Percentiles rank a stretch among this genome's conserved stretches.
Evolutionary conservation across 2,329 filamentous ascomycete genomes (phyloP).

Genomic region (Pyrenophora graminea): DNA sequence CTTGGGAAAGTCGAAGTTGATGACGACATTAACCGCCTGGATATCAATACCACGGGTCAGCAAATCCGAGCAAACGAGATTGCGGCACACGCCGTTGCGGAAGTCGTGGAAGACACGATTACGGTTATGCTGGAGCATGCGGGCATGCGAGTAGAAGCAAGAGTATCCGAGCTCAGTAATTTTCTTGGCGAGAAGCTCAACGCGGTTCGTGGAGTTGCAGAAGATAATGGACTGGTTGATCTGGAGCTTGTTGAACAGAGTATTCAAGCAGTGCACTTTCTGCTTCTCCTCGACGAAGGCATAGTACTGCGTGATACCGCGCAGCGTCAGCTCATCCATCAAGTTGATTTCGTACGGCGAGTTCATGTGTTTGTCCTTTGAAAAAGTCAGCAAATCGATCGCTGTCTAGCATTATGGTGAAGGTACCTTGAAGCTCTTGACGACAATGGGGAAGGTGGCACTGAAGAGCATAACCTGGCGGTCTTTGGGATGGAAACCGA

Average conservation of each 20-base stretch:
- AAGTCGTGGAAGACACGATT: slow-evolving; percentile 99
- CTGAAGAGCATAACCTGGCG: slow-evolving; percentile 99
- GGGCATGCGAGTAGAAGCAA: slow-evolving; percentile 98
- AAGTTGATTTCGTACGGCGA: slow-evolving; percentile 98
- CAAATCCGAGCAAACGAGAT: slow-evolving; percentile 96
- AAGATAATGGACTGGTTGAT: slow-evolving; percentile 99
- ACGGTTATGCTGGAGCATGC: slow-evolving; percentile 94
- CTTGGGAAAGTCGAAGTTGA: slow-evolving; percentile 99
- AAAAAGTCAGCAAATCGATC: slow-evolving; percentile 10
- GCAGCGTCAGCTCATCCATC: slow-evolving; percentile 97
- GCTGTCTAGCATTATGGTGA: not conserved
- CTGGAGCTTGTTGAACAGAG: slow-evolving; percentile 96
- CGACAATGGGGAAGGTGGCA: slow-evolving; percentile 94
- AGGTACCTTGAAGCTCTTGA: slow-evolving; percentile 83
- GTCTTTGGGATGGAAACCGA: slow-evolving; percentile 95
- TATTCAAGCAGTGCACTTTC: slow-evolving; percentile 98
- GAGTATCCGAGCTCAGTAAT: slow-evolving; percentile 99
- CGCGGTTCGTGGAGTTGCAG: slow-evolving; percentile 98
- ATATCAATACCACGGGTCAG: slow-evolving; percentile 99
- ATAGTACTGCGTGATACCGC: slow-evolving; percentile 98
- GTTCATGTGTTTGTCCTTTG: slow-evolving; percentile 89
- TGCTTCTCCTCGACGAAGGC: slow-evolving; percentile 99
- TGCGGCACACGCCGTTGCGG: slow-evolving; percentile 95
- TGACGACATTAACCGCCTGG: slow-evolving; percentile 98
- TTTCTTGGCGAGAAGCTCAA: slow-evolving; percentile 97